Base-by-base conservation (phyloP, 148 eudicot genomes). In the Mesembryanthemum crystallinum region DNA sequence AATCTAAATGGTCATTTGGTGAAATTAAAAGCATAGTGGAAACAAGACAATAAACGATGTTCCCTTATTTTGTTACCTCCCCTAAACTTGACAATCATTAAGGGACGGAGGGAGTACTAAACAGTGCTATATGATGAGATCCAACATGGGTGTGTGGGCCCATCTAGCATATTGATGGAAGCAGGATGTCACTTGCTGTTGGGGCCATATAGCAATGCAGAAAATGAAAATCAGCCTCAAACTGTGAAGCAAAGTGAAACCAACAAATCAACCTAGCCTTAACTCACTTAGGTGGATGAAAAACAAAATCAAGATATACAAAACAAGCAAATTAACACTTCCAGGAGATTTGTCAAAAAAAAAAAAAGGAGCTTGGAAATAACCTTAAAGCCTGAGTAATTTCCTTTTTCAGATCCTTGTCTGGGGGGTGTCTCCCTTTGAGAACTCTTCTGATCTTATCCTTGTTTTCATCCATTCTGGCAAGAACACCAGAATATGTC, bases 401-500 rank as follows among this genome's bases (percentile, higher is more conserved):
- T 85, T 92, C 96, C 35, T 75, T 80, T 72, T 88, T 90, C 88
- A 83, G 79, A 78, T 92, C 97, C 83, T 87, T 89, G 35, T 90
- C 94, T 25, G 85, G 72, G 60, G 99, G 99, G 67, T 90, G 84
- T 83, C 97, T 91, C 79, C 99, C 99, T 85, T 95, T 95, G 76
- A 90, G 83, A 60, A 86, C 87, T 79, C 84, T 90, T 86, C 84
- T 89, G 70, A 95, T 84, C 86, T 86, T 90, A 61, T 89, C 97
- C 83, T 84, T 89, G 85, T 80, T 64, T 28, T 95, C 99, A 79
- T 90, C 92, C 73, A 92, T 68, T 87, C 99, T 95, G 86, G 55
- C 81, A 85, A 84, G 24, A 74, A 61, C 59, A 71, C 69, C 69
- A 72, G 47, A 79, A 68, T 49, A 77, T 37, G 64, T 85, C 73